These are phyloP conservation scores for Botryotinia convoluta DNA, from an alignment of 2,329 filamentous ascomycete species.

Conservation along the genomic window DNA sequence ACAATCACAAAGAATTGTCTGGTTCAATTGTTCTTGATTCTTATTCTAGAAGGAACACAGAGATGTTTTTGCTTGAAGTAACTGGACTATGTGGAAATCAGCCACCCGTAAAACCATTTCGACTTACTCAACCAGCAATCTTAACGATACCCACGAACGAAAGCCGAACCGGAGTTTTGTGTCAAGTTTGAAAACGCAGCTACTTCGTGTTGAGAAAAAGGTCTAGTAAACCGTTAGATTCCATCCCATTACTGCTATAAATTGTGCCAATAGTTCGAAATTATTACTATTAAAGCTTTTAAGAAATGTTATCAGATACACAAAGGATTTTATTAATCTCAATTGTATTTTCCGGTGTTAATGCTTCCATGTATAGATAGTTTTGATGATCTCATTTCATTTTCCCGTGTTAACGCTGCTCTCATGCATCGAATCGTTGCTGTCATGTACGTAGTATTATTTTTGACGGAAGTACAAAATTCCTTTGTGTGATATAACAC, in stretches of 20 bases:
- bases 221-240: constrained; percentile 17
- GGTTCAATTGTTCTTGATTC: constrained; percentile 20
- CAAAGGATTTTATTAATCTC: constrained; percentile 3
- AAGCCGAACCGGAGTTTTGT: constrained; percentile 12
- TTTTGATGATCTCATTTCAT: constrained; percentile 11
- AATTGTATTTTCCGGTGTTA: constrained; percentile 2
- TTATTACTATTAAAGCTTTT: background rate
- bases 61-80: constrained; percentile 10
- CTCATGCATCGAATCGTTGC: constrained; percentile 22
- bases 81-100: constrained; percentile 17
- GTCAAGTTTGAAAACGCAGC: constrained; percentile 22
- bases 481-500: constrained; percentile 26
- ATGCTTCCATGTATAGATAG: background rate
- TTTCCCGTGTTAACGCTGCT: constrained; percentile 8
- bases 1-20: constrained; percentile 27
- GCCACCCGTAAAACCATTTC: constrained; percentile 14
- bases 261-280: constrained; percentile 13
- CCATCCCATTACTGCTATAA: constrained; percentile 12
- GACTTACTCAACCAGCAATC: constrained; percentile 5
- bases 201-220: constrained; percentile 24
- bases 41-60: constrained; percentile 23
- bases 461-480: constrained; percentile 24
- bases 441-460: constrained; percentile 19
- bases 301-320: background rate
- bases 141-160: background rate